Evolutionary conservation across 208 protist species (phyloP).

Genomic region (Wallacemonas sp.): DNA sequence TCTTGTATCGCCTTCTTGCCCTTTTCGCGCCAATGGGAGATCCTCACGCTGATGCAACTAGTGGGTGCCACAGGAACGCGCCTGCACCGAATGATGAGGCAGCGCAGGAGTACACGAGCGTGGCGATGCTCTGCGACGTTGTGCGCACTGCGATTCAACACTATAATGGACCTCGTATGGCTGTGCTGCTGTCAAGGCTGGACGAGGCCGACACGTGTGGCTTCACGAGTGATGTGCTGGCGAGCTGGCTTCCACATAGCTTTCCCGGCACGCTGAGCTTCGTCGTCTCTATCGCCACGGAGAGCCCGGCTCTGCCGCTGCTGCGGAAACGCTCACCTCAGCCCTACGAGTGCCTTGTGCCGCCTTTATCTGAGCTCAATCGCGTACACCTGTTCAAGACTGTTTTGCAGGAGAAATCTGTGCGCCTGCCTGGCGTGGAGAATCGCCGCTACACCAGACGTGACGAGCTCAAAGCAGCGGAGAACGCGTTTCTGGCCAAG

Average conservation of each 20-base stretch:
- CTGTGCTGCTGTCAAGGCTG: slow-evolving; percentile 56
- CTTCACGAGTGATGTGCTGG: slow-evolving; percentile 27
- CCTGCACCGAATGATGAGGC: not conserved
- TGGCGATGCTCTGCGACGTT: slow-evolving; percentile 36
- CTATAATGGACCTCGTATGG: slow-evolving; percentile 54
- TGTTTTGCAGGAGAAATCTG: slow-evolving; percentile 23
- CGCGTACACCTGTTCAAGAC: slow-evolving; percentile 45
- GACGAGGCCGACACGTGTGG: slow-evolving; percentile 64
- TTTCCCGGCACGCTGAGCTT: slow-evolving; percentile 56
- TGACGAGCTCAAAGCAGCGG: slow-evolving; percentile 40
- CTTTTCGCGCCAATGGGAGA: slow-evolving; percentile 29
- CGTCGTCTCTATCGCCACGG: slow-evolving; percentile 65
- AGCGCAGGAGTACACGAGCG: slow-evolving; percentile 28
- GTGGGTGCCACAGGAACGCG: not conserved
- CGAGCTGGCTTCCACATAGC: slow-evolving; percentile 73
- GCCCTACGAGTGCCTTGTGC: slow-evolving; percentile 78
- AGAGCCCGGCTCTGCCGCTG: slow-evolving; percentile 59
- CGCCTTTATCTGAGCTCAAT: slow-evolving; percentile 48
- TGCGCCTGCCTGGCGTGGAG: slow-evolving; percentile 46
- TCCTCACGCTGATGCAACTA: no score
- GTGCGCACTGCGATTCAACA: slow-evolving; percentile 47
- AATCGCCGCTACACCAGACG: not conserved
- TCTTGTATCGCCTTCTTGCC: slow-evolving; percentile 60
- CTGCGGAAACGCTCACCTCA: slow-evolving; percentile 73
- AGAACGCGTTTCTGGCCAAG: slow-evolving; percentile 72